phyloP scores from a whole-genome alignment of 2,329 filamentous ascomycete species.

The Diaporthe citriasiana region DNA sequence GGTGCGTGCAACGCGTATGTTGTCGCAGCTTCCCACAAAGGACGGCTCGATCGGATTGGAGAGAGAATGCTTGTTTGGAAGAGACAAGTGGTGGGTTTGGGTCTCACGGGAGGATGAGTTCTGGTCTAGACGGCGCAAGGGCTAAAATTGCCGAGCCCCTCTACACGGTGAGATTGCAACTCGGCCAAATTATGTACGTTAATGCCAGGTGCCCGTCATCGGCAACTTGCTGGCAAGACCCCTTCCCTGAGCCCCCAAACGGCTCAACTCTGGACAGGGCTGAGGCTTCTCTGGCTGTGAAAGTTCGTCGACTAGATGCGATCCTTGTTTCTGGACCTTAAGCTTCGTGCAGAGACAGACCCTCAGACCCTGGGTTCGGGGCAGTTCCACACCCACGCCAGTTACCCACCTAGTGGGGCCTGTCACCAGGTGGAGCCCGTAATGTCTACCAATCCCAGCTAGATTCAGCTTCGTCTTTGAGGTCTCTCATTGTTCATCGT shows the following conservation, averaged over 20 bases:
- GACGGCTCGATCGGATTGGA: not conserved
- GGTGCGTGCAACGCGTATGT: not conserved
- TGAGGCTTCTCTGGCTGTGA: conserved; percentile 55
- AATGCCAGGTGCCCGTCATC: not conserved
- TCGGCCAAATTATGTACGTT: not conserved
- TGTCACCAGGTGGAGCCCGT: not conserved
- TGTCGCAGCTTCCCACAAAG: conserved; percentile 3
- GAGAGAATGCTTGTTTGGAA: not conserved
- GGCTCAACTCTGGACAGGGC: conserved; percentile 60
- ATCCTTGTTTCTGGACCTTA: conserved; percentile 78
- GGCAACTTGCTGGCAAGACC: conserved; percentile 5
- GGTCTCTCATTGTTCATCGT: not conserved
- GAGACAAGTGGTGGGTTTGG: conserved; percentile 26
- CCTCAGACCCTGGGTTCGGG: conserved; percentile 7
- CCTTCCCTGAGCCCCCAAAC: conserved; percentile 28
- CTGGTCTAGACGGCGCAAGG: conserved; percentile 13
- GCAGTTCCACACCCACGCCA: not conserved
- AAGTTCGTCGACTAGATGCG: conserved; percentile 82
- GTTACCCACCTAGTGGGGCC: conserved; percentile 20
- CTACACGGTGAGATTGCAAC: conserved; percentile 28
- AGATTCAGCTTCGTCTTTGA: not conserved
- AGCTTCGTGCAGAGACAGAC: not conserved
- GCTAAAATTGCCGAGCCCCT: conserved; percentile 31
- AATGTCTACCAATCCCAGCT: conserved; percentile 10
- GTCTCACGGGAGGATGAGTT: conserved; percentile 30